These are phyloP conservation scores for Mycosphaerella sp. DNA, from an alignment of 2,329 filamentous ascomycete genomes.

Conservation along the genomic window DNA sequence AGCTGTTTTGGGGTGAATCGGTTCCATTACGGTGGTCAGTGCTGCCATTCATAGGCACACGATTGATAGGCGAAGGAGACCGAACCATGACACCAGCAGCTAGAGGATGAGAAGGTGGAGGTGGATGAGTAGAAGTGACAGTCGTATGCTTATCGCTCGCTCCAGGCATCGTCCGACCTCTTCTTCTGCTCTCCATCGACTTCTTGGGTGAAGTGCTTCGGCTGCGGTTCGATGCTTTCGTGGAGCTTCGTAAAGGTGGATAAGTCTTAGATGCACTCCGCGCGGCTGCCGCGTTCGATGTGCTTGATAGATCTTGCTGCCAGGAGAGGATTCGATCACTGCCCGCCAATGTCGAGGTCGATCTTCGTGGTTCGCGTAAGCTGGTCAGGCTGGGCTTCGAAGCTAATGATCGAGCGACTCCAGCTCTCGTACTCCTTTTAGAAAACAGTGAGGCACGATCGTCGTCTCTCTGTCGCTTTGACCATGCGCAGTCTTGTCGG, in stretches of 20 bases:
- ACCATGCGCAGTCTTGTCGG: conserved; percentile 83
- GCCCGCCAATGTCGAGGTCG: conserved; percentile 38
- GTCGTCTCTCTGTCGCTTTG: conserved; percentile 64
- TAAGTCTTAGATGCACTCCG: conserved; percentile 2
- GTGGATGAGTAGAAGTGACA: background rate
- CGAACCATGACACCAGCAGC: conserved; percentile 17
- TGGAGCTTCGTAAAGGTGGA: conserved; percentile 8
- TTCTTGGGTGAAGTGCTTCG: conserved; percentile 48
- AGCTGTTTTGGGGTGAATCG: background rate
- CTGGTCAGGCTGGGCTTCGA: conserved; percentile 37
- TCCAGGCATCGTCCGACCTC: conserved; percentile 11
- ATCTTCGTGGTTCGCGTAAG: conserved; percentile 28
- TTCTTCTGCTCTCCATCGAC: conserved; percentile 26
- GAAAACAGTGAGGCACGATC: conserved; percentile 73
- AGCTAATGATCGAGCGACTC: conserved; percentile 42
- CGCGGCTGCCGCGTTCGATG: conserved; percentile 43
- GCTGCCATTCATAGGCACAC: background rate
- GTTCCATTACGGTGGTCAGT: background rate
- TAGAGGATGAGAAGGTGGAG: conserved; percentile 13
- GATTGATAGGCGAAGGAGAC: conserved; percentile 17
- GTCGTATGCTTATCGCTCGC: background rate
- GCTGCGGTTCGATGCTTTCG: conserved; percentile 22
- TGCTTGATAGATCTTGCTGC: conserved; percentile 63
- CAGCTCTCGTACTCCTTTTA: conserved; percentile 51
- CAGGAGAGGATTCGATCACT: conserved; percentile 81